Base-by-base conservation (phyloP, 164 flowering plant species). In the Amborella trichopoda region DNA sequence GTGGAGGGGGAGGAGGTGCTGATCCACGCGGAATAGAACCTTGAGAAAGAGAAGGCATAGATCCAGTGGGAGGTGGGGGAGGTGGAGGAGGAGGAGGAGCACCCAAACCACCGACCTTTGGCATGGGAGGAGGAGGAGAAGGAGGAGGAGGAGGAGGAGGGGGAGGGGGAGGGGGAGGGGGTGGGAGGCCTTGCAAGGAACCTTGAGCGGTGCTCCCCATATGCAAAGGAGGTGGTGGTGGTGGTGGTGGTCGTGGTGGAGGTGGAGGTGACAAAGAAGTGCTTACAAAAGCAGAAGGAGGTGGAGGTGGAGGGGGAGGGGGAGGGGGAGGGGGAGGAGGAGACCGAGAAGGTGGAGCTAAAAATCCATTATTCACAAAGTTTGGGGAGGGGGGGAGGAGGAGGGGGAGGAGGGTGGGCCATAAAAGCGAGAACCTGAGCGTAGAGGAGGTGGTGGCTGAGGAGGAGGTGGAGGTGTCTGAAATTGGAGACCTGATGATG, bases 11-110 rank as follows among this genome's bases (percentile, higher is more conserved):
- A 40, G 60, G 53, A 2, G 59, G 53, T 10, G 59, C 39, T 38
- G 12, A 28, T 38, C n/a, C n/a, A n/a, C n/a, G n/a, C n/a, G n/a
- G n/a, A n/a, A n/a, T n/a, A n/a, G n/a, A n/a, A n/a, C n/a, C n/a
- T n/a, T n/a, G n/a, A n/a, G n/a, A n/a, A n/a, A n/a, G 14, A 30
- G 34, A 6, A 30, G 14, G 34, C 34, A 30, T 30, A 14, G 34
- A 30, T 30, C 14, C 34, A 6, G 10, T 14, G 14, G 53, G 12
- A 30, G 9, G 6, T 30, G 34, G 44, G 25, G 44, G 42, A 33
- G 44, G 53, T 9, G 53, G 55, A n/a, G 62, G 46, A 9, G 56
- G 54, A 22, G 58, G 54, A 17, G 53, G 55, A 25, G 56, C 49
- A n/a, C n/a, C n/a, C n/a, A n/a, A n/a, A n/a, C n/a, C n/a, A n/a